phyloP scores from a whole-genome alignment of 2,329 filamentous ascomycete species.

The Metarhizium sp. region DNA sequence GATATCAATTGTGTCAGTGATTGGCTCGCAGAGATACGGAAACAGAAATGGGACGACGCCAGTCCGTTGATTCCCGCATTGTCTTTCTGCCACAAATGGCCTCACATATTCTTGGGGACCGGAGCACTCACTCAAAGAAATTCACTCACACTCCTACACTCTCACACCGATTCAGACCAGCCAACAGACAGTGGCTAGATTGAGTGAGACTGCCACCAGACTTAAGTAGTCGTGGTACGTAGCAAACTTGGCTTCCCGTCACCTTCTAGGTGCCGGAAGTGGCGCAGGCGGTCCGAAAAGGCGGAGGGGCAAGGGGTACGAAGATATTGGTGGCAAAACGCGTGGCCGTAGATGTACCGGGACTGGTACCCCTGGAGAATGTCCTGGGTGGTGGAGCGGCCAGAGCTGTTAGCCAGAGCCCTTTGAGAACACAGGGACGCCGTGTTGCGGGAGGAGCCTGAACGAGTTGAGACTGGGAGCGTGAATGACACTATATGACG shows the following conservation, averaged over 20 bases:
- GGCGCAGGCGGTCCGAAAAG: conserved; percentile 11
- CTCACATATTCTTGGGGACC: neutral
- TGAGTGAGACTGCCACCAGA: neutral
- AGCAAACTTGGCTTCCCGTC: conserved; percentile 2
- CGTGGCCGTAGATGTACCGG: conserved; percentile 1
- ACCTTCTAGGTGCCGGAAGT: conserved; percentile 7
- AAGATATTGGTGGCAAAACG: neutral
- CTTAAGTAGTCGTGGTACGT: neutral
- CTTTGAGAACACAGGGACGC: neutral
- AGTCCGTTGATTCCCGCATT: neutral
- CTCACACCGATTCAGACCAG: neutral
- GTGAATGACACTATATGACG: neutral
- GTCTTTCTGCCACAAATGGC: neutral
- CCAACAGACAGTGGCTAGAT: neutral
- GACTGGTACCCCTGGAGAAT: conserved; percentile 1
- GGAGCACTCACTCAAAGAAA: conserved; percentile 2
- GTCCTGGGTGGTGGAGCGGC: neutral
- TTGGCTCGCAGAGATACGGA: conserved; percentile 5
- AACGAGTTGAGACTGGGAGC: neutral
- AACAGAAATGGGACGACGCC: neutral
- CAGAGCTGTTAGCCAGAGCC: neutral
- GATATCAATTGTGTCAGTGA: conserved; percentile 1
- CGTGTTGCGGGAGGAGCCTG: neutral
- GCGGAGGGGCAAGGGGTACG: conserved; percentile 7
- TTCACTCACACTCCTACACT: neutral